These are phyloP conservation scores for Rachicladosporium sp. DNA, from an alignment of 2,329 filamentous ascomycete genomes.

Conservation along the genomic window DNA sequence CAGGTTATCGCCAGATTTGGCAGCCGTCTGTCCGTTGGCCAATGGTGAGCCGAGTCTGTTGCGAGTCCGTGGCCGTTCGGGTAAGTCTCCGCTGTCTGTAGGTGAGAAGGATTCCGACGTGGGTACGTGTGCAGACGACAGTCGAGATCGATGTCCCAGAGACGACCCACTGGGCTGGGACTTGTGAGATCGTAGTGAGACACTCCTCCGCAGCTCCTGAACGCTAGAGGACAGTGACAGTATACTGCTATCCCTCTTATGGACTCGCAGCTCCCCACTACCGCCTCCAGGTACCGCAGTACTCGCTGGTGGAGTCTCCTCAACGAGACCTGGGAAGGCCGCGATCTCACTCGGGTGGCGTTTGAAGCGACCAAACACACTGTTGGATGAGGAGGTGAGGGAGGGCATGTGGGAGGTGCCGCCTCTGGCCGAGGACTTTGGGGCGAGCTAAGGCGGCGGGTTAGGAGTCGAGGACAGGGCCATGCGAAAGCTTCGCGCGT, in stretches of 20 bases:
- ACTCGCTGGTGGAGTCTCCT: conserved; percentile 2
- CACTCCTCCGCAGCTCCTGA: conserved; percentile 26
- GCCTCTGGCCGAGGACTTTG: not conserved
- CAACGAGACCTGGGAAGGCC: conserved; percentile 4
- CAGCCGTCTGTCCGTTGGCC: no score
- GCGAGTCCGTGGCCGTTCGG: no score
- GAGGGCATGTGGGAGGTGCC: not conserved
- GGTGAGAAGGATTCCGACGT: no score
- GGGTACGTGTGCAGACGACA: conserved; percentile 10
- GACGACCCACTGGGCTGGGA: conserved; percentile 14
- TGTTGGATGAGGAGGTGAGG: not conserved
- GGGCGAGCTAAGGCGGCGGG: no score
- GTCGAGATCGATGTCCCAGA: conserved; percentile 13
- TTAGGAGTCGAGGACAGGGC: no score
- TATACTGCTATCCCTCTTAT: conserved; percentile 16
- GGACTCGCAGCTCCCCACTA: conserved; percentile 2
- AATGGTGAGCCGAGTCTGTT: no score
- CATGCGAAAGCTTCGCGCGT: no score
- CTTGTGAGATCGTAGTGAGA: conserved; percentile 29
- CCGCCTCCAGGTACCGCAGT: conserved; percentile 1
- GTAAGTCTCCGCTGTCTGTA: no score
- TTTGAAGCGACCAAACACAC: conserved; percentile 7
- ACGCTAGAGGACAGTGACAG: conserved; percentile 18
- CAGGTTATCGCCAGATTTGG: conserved; percentile 5
- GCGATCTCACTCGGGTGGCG: conserved; percentile 7